Evolutionary conservation across 768 basidiomycete species (phyloP).

Genomic region (Pleurotus djamor): DNA sequence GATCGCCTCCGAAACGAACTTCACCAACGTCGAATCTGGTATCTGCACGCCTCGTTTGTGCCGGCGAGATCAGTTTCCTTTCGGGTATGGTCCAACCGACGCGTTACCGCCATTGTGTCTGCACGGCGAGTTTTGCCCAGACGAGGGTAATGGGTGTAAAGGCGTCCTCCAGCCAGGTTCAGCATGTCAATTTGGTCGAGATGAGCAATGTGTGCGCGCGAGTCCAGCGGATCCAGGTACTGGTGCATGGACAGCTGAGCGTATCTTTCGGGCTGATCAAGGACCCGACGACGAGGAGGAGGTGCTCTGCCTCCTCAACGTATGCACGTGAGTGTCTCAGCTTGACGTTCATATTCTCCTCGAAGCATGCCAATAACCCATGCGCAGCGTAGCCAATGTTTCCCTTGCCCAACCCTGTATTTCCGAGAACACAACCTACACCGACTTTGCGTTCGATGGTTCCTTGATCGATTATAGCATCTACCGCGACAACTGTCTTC

Average conservation of each 20-base stretch:
- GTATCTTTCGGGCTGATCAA: constrained; percentile 11
- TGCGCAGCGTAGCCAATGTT: constrained; percentile 51
- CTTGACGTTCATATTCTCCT: neutral
- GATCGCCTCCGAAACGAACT: neutral
- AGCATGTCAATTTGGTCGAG: constrained; percentile 59
- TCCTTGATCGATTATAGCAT: constrained; percentile 45
- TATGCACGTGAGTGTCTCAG: constrained; percentile 48
- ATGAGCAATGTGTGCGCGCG: constrained; percentile 50
- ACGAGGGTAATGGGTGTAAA: constrained; percentile 60
- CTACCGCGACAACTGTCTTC: constrained; percentile 58
- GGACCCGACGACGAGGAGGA: constrained; percentile 42
- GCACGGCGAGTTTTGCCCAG: constrained; percentile 58
- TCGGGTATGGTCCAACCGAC: constrained; percentile 36
- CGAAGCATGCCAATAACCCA: neutral
- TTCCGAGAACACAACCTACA: constrained; percentile 50
- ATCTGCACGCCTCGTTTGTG: constrained; percentile 56
- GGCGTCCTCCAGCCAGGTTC: constrained; percentile 36
- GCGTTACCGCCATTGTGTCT: constrained; percentile 53
- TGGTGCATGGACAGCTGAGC: constrained; percentile 20
- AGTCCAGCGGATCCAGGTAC: constrained; percentile 27
- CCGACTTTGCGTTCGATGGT: constrained; percentile 37
- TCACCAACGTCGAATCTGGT: constrained; percentile 19
- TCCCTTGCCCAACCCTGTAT: constrained; percentile 50
- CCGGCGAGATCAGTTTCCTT: constrained; percentile 60
- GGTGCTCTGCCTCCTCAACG: constrained; percentile 54